Evolutionary conservation across 2,329 filamentous ascomycete species (phyloP).

Genomic region (Pseudovirgaria hyperparasitica): DNA sequence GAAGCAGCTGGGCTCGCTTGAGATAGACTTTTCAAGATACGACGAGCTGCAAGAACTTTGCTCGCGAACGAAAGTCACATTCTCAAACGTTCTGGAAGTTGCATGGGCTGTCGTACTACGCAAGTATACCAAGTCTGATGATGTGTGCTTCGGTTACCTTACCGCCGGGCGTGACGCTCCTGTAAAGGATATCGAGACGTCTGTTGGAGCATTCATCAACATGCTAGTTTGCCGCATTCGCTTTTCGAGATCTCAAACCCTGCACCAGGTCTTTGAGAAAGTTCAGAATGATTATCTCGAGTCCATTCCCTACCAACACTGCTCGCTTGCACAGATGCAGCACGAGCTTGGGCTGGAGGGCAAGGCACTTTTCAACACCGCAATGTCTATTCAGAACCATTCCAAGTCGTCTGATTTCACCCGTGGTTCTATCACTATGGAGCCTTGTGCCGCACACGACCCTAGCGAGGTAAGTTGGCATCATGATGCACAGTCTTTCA

Average conservation of each 20-base stretch:
- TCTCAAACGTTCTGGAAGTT: conserved; percentile 20
- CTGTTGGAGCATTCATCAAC: conserved; percentile 34
- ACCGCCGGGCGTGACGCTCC: conserved; percentile 30
- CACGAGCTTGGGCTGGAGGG: conserved; percentile 26
- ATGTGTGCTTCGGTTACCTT: conserved; percentile 24
- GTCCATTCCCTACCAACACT: conserved; percentile 19
- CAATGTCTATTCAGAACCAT: conserved; percentile 25
- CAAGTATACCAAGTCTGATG: conserved; percentile 15
- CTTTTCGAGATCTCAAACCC: conserved; percentile 7
- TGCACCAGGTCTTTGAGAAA: conserved; percentile 13
- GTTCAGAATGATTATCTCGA: conserved; percentile 20
- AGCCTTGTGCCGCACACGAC: conserved; percentile 17
- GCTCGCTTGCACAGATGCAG: conserved; percentile 32
- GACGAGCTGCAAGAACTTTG: conserved; percentile 17
- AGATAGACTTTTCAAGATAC: conserved; percentile 17
- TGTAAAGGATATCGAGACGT: conserved; percentile 31
- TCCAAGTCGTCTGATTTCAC: background rate
- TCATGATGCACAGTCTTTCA: background rate
- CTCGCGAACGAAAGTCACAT: conserved; percentile 14
- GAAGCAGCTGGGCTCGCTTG: conserved; percentile 14
- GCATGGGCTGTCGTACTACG: conserved; percentile 20
- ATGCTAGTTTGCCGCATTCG: conserved; percentile 20
- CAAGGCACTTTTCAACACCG: conserved; percentile 34
- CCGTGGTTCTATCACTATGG: conserved; percentile 5
- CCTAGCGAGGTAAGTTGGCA: conserved; percentile 12